Evolutionary conservation across 2,329 filamentous ascomycete genomes (phyloP).

Genomic region (Phaeosphaeriaceae sp.): DNA sequence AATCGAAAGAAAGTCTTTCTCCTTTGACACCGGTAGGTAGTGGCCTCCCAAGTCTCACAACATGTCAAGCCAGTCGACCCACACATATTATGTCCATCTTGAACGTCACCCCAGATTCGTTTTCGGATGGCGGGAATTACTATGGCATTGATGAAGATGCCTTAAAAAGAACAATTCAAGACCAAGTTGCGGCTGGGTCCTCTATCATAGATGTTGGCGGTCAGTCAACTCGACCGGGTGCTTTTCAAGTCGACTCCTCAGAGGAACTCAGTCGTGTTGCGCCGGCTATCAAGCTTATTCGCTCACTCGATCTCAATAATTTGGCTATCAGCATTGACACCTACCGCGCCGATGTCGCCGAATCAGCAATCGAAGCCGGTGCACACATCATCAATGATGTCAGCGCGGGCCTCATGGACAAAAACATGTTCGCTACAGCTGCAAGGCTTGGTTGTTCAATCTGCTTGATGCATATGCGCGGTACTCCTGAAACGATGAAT

Average conservation of each 20-base stretch:
- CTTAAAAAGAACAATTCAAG: constrained; percentile 64
- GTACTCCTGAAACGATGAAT: constrained; percentile 82
- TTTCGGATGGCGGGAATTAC: constrained; percentile 82
- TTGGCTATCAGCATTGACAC: constrained; percentile 90
- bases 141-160: constrained; percentile 50
- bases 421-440: constrained; percentile 80
- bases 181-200: constrained; percentile 72
- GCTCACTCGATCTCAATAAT: constrained; percentile 65
- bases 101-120: constrained; percentile 94
- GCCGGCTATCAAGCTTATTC: constrained; percentile 77
- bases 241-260: constrained; percentile 68
- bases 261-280: constrained; percentile 82
- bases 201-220: constrained; percentile 92
- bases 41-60: constrained; percentile 30
- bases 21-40: constrained; percentile 50
- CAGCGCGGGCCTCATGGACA: constrained; percentile 79
- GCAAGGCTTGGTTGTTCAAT: constrained; percentile 80
- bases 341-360: constrained; percentile 83
- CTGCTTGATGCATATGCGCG: constrained; percentile 92
- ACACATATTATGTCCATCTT: constrained; percentile 93
- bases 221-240: constrained; percentile 85
- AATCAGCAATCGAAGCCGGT: constrained; percentile 75
- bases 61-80: constrained; percentile 33
- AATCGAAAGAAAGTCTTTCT: constrained; percentile 44
- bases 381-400: constrained; percentile 96